Evolutionary conservation across 83 land plant species (phyloP).

Genomic region (Diphasiastrum complanatum): DNA sequence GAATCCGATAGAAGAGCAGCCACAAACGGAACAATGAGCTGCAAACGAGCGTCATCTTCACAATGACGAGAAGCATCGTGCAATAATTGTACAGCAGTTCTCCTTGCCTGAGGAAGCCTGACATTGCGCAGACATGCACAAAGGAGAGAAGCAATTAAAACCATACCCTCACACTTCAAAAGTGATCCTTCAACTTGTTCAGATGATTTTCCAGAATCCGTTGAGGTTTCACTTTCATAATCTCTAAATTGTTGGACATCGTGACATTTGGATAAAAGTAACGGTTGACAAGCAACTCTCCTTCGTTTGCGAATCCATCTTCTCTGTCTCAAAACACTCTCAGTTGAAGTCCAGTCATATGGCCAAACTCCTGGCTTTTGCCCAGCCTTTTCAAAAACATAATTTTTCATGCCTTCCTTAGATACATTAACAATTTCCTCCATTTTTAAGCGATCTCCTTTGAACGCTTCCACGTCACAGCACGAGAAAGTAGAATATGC

Average conservation of each 20-base stretch:
- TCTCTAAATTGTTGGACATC: neutral
- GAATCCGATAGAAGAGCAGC: slow-evolving; percentile 87
- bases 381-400: neutral
- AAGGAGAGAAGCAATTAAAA: slow-evolving; percentile 79
- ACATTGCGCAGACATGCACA: slow-evolving; percentile 94
- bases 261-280: slow-evolving; percentile 13
- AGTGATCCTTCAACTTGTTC: too few species aligned
- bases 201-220: slow-evolving; percentile 9
- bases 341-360: slow-evolving; percentile 14
- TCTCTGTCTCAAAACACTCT: slow-evolving; percentile 25
- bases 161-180: slow-evolving; percentile 83
- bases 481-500: slow-evolving; percentile 10
- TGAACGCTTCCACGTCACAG: too few species aligned
- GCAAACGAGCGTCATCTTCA: slow-evolving; percentile 91
- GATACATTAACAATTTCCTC: too few species aligned
- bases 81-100: slow-evolving; percentile 65
- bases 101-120: slow-evolving; percentile 76
- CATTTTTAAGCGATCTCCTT: too few species aligned
- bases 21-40: slow-evolving; percentile 86
- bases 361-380: slow-evolving; percentile 10
- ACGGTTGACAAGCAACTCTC: slow-evolving; percentile 15
- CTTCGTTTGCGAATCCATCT: slow-evolving; percentile 21
- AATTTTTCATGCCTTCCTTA: neutral
- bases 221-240: slow-evolving; percentile 3
- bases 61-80: slow-evolving; percentile 53